Evolutionary conservation across 2,329 filamentous ascomycete genomes (phyloP).

Genomic region (Aspergillus sp.): DNA sequence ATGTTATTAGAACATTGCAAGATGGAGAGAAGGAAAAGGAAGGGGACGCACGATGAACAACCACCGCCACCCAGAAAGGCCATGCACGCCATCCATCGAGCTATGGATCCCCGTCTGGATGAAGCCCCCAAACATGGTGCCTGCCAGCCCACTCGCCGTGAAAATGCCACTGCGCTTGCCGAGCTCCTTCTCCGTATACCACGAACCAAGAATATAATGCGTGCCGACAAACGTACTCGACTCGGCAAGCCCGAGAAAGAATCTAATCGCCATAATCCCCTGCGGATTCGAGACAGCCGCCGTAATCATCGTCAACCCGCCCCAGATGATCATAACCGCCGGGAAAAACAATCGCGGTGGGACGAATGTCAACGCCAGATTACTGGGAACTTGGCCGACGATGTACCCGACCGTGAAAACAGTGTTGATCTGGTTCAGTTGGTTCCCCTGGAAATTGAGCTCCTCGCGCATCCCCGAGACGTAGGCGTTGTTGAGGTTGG

Average conservation of each 20-base stretch:
- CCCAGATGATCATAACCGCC: conserved; percentile 37
- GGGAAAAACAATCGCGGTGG: conserved; percentile 35
- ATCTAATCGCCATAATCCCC: conserved; percentile 42
- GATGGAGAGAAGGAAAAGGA: neutral
- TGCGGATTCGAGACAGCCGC: conserved; percentile 35
- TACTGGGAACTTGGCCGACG: conserved; percentile 30
- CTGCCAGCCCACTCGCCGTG: conserved; percentile 10
- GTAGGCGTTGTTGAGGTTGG: conserved; percentile 55
- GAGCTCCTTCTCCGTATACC: conserved; percentile 43
- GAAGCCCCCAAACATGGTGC: conserved; percentile 17
- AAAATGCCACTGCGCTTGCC: conserved; percentile 17
- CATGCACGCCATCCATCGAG: conserved; percentile 12
- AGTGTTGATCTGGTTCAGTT: conserved; percentile 33
- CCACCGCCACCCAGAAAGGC: conserved; percentile 15
- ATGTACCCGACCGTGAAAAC: conserved; percentile 34
- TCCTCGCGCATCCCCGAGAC: conserved; percentile 44
- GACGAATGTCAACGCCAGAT: conserved; percentile 32
- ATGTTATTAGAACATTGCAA: neutral
- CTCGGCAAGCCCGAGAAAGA: conserved; percentile 43
- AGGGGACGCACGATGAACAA: conserved; percentile 11
- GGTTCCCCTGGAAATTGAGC: conserved; percentile 36
- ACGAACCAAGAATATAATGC: conserved; percentile 47
- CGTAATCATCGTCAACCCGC: conserved; percentile 37
- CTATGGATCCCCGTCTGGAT: conserved; percentile 17
- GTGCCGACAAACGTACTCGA: conserved; percentile 40